These are phyloP conservation scores for Arthrinium puccinioides DNA, from an alignment of 2,329 filamentous ascomycete genomes.

Conservation along the genomic window DNA sequence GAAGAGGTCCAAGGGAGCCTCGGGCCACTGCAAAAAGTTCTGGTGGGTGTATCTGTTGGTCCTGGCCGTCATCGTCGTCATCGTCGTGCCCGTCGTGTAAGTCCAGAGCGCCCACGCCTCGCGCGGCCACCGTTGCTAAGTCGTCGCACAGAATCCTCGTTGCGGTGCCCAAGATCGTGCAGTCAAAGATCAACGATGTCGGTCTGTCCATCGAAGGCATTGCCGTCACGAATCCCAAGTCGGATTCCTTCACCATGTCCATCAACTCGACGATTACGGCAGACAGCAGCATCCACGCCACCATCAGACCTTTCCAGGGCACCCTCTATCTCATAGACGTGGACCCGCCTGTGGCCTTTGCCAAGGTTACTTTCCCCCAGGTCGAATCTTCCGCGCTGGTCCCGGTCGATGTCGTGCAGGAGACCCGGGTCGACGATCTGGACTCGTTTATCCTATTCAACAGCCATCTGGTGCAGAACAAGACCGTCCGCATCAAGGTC, in stretches of 20 bases:
- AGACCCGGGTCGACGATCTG: constrained; percentile 36
- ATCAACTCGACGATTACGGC: constrained; percentile 50
- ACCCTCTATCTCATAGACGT: constrained; percentile 48
- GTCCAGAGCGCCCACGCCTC: constrained; percentile 22
- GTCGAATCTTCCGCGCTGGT: constrained; percentile 41
- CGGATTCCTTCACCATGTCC: constrained; percentile 38
- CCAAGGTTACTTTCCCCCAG: constrained; percentile 42
- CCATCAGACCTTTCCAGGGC: constrained; percentile 42
- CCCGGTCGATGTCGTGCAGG: constrained; percentile 44
- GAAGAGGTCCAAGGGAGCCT: constrained; percentile 30
- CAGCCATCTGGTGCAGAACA: constrained; percentile 42
- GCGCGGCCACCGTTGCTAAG: no score
- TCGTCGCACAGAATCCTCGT: constrained; percentile 41
- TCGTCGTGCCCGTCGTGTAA: constrained; percentile 55
- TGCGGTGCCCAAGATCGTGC: constrained; percentile 48
- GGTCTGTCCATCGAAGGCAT: constrained; percentile 45
- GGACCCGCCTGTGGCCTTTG: constrained; percentile 39
- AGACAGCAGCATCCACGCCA: constrained; percentile 43
- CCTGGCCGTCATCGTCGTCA: constrained; percentile 39
- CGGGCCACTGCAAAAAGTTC: constrained; percentile 44
- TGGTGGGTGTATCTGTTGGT: constrained; percentile 56
- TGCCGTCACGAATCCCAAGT: constrained; percentile 37
- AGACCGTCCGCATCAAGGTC: constrained; percentile 42
- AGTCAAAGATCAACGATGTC: constrained; percentile 47
- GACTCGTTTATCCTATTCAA: constrained; percentile 48